These are phyloP conservation scores for Actinomortierella ambigua DNA, from an alignment of 371 early-diverging fungal genomes.

Conservation along the genomic window DNA sequence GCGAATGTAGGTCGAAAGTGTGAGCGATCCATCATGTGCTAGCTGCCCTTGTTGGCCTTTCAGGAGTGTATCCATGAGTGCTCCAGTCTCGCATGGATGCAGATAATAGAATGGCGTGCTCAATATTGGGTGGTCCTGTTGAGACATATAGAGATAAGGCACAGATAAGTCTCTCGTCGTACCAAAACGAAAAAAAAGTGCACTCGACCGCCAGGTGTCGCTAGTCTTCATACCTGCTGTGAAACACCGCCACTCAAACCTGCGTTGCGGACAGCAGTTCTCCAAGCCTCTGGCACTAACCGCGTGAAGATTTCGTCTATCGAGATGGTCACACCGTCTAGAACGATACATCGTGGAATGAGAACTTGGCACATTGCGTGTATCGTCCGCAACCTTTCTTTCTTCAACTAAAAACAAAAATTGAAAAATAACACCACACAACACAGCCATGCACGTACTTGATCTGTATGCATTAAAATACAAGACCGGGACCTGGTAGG, in stretches of 20 bases:
- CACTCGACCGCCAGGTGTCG: too few species aligned
- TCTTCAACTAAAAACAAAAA: slow-evolving; percentile 3
- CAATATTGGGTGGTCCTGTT: slow-evolving; percentile 68
- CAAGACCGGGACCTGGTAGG: slow-evolving; percentile 74
- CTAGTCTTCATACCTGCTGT: slow-evolving; percentile 29
- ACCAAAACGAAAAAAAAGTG: slow-evolving; percentile 7
- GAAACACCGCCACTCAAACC: slow-evolving; percentile 47
- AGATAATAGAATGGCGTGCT: slow-evolving; percentile 65
- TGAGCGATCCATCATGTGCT: neutral
- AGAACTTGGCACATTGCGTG: neutral
- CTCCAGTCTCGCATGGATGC: slow-evolving; percentile 76
- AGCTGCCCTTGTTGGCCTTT: neutral
- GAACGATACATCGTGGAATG: neutral
- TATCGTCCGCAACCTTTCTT: neutral
- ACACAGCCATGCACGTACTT: slow-evolving; percentile 35
- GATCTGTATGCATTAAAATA: slow-evolving; percentile 62
- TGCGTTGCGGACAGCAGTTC: slow-evolving; percentile 29
- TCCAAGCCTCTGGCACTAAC: slow-evolving; percentile 50
- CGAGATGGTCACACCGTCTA: slow-evolving; percentile 52
- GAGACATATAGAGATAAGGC: slow-evolving; percentile 46
- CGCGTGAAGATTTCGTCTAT: slow-evolving; percentile 53
- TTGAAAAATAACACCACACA: neutral
- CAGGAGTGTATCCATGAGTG: slow-evolving; percentile 56
- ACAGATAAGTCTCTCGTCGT: slow-evolving; percentile 29
- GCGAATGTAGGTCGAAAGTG: slow-evolving; percentile 19